These are phyloP conservation scores for Annulohypoxylon stygium DNA, from an alignment of 495 filamentous ascomycete genomes.

Conservation along the genomic window DNA sequence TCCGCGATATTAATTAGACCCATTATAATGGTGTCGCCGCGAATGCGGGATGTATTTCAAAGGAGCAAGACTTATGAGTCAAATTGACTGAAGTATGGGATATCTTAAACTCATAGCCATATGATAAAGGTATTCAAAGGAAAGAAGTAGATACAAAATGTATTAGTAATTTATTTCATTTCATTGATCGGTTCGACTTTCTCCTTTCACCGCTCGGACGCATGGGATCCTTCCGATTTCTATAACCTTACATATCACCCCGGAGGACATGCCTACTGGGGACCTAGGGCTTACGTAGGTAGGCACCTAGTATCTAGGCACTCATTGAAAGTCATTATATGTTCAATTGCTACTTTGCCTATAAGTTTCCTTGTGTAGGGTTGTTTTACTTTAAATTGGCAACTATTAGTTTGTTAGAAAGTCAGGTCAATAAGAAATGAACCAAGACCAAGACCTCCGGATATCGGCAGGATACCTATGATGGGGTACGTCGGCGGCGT, in stretches of 20 bases:
- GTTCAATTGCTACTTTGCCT: too few relatives aligned
- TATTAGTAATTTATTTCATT: not conserved
- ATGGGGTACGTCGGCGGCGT: too few relatives aligned
- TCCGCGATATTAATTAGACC: not conserved
- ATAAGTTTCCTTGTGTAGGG: too few relatives aligned
- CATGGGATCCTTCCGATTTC: not conserved
- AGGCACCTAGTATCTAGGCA: too few relatives aligned
- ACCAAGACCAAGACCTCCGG: too few relatives aligned
- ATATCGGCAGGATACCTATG: too few relatives aligned
- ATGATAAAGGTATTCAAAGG: not conserved
- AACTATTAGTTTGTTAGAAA: not conserved
- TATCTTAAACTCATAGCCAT: not conserved
- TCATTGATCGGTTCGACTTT: not conserved
- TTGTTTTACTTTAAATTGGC: not conserved
- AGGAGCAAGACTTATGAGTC: not conserved
- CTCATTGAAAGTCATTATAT: too few relatives aligned
- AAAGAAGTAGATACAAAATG: not conserved
- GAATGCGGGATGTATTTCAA: not conserved
- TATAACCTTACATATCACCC: not conserved
- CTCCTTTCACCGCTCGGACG: not conserved
- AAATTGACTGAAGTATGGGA: not conserved
- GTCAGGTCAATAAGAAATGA: not conserved
- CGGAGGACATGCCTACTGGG: too few relatives aligned
- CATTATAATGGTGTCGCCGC: slow-evolving; percentile 9
- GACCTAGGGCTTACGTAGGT: too few relatives aligned